phyloP scores from a whole-genome alignment of 2,329 filamentous ascomycete genomes.

The Grosmannia huntii region DNA sequence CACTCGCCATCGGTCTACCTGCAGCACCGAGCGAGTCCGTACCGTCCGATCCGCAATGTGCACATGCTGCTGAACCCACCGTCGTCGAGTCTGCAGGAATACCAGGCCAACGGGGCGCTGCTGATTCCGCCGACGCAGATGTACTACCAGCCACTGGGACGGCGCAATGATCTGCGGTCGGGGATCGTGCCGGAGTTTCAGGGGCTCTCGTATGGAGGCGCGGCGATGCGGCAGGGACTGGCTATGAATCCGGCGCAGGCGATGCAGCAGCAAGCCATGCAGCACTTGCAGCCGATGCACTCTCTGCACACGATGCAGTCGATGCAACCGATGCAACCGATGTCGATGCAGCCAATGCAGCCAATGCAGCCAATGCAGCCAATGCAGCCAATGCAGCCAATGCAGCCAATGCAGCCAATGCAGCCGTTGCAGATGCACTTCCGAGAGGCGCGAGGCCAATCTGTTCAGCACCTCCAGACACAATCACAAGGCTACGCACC shows the following conservation, averaged over 20 bases:
- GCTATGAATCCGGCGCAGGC: constrained; percentile 6
- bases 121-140: constrained; percentile 53
- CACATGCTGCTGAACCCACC: constrained; percentile 86
- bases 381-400: not conserved
- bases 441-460: constrained; percentile 1
- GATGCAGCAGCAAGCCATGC: constrained; percentile 6
- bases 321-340: not conserved
- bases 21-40: constrained; percentile 80
- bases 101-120: constrained; percentile 36
- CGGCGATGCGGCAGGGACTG: constrained; percentile 5
- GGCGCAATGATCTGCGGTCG: constrained; percentile 52
- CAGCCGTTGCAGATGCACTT: not conserved
- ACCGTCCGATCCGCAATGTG: constrained; percentile 78
- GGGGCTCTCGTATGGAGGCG: not conserved
- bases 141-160: constrained; percentile 70
- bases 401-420: not conserved
- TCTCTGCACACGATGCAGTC: not conserved
- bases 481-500: not conserved
- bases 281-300: not conserved
- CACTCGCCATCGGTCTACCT: constrained; percentile 82
- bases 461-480: not conserved
- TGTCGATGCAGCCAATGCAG: not conserved
- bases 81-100: constrained; percentile 63
- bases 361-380: not conserved
- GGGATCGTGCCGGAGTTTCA: constrained; percentile 57